phyloP scores from a whole-genome alignment of 2,329 filamentous ascomycete genomes.

The Pseudogymnoascus sp. region DNA sequence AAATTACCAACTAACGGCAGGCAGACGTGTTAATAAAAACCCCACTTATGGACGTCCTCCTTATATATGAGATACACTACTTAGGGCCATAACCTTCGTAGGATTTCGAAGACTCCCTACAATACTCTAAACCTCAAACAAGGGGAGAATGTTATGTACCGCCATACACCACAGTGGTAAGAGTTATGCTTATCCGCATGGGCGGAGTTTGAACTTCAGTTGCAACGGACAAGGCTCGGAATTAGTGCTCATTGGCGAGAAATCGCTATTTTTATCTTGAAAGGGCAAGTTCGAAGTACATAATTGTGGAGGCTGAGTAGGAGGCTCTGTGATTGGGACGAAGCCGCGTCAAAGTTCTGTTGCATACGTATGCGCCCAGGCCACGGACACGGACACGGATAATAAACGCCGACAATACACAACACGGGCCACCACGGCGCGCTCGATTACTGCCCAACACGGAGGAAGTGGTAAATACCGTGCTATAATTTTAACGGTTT shows the following conservation, averaged over 20 bases:
- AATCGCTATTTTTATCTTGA: background rate
- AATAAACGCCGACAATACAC: background rate
- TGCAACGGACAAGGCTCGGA: background rate
- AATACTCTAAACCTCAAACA: background rate
- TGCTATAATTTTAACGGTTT: background rate
- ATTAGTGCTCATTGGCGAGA: background rate
- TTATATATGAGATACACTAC: background rate
- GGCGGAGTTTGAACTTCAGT: background rate
- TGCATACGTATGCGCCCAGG: background rate
- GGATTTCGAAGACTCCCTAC: background rate
- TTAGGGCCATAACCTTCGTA: background rate
- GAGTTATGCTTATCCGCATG: background rate
- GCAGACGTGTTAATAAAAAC: background rate
- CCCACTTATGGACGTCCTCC: too few relatives aligned
- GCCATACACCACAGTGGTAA: background rate
- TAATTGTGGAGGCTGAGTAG: background rate
- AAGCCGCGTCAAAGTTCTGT: background rate
- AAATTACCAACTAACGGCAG: background rate
- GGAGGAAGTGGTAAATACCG: background rate
- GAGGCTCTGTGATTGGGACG: constrained; percentile 1
- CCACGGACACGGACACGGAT: background rate
- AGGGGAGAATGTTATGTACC: background rate
- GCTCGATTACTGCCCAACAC: background rate
- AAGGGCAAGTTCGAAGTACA: background rate
- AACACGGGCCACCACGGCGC: background rate